phyloP scores from a whole-genome alignment of 805 yeast species.

The Nakazawaea wyomingensis region DNA sequence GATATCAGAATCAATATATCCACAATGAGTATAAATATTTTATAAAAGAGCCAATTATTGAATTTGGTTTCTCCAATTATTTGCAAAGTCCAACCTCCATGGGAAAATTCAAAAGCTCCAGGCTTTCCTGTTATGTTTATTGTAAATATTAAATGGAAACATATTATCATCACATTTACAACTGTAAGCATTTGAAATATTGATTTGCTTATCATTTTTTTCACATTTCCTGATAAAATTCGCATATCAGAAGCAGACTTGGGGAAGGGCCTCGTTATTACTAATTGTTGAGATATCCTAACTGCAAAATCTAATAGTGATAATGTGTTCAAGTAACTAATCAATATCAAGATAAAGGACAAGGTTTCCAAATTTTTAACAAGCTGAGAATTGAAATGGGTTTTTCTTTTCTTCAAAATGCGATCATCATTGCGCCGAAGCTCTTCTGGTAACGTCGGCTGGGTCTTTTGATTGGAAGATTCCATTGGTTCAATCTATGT shows the following conservation, averaged over 20 bases:
- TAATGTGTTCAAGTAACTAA: conserved; percentile 37
- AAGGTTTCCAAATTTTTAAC: conserved; percentile 28
- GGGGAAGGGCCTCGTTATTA: conserved; percentile 38
- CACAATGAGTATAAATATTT: conserved; percentile 21
- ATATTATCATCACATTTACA: conserved; percentile 23
- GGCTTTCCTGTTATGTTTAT: conserved; percentile 20
- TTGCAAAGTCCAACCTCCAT: conserved; percentile 37
- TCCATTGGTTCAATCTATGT: too few relatives aligned
- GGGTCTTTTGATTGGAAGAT: too few relatives aligned
- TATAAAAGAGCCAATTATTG: conserved; percentile 21
- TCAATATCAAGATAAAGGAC: conserved; percentile 31
- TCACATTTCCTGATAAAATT: conserved; percentile 18
- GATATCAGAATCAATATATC: conserved; percentile 26
- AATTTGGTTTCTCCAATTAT: conserved; percentile 40
- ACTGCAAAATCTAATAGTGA: conserved; percentile 29
- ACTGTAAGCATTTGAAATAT: conserved; percentile 22
- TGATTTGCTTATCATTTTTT: conserved; percentile 25
- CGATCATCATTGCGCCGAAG: conserved; percentile 34
- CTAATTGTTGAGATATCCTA: conserved; percentile 32
- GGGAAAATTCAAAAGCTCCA: conserved; percentile 20
- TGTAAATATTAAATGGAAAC: conserved; percentile 31
- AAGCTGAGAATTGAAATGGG: conserved; percentile 32
- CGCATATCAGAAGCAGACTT: conserved; percentile 21
- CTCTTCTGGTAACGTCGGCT: too few relatives aligned
- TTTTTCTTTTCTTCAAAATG: conserved; percentile 37